These are phyloP conservation scores for Arctium minus DNA, from an alignment of 129 eudicot species.

Conservation along the genomic window DNA sequence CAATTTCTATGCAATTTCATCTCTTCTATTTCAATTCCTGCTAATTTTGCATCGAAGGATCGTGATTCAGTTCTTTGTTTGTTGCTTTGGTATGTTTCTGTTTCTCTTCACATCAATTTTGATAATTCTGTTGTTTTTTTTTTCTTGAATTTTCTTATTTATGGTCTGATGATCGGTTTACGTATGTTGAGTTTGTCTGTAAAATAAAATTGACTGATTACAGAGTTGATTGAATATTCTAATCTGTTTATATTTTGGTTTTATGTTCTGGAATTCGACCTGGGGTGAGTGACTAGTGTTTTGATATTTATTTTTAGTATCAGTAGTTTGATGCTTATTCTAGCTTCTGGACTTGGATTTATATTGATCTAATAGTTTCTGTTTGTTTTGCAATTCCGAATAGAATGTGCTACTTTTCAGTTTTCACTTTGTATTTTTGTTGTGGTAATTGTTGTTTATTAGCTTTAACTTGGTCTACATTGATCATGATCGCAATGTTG, in stretches of 20 bases:
- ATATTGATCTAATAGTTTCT: neutral
- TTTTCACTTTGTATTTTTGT: neutral
- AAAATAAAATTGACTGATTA: neutral
- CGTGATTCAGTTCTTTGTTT: neutral
- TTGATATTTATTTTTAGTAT: neutral
- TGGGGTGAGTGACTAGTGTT: neutral
- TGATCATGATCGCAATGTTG: neutral
- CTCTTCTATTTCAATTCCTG: conserved; percentile 18
- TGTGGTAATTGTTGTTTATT: neutral
- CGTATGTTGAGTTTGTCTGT: neutral
- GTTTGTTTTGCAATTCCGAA: neutral
- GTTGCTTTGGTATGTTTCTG: conserved; percentile 13
- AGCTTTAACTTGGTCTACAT: neutral
- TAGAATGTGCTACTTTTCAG: neutral
- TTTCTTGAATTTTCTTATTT: neutral
- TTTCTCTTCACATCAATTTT: neutral
- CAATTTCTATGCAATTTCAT: neutral
- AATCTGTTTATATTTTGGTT: neutral
- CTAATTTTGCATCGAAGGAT: neutral
- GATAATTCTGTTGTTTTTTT: neutral
- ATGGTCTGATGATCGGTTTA: neutral
- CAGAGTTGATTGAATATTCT: neutral
- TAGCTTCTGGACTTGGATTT: neutral
- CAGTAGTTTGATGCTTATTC: neutral
- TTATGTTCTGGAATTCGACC: neutral